Evolutionary conservation across 2,329 filamentous ascomycete species (phyloP).

Genomic region (Aspergillus melleus): DNA sequence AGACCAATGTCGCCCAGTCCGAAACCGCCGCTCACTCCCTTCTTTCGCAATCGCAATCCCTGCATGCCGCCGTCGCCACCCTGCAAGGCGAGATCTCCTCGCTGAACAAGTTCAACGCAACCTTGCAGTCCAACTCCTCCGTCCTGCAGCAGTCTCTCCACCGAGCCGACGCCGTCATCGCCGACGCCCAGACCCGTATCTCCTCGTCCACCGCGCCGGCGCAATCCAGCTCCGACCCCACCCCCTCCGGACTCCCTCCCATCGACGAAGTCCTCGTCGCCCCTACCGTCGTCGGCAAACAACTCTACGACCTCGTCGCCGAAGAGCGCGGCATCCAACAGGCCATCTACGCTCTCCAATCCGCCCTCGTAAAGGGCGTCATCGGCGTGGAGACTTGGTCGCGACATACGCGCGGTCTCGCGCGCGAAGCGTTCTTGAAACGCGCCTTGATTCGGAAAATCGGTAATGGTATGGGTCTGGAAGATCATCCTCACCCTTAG

Average conservation of each 20-base stretch:
- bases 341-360: constrained; percentile 68
- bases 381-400: constrained; percentile 50
- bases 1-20: constrained; percentile 69
- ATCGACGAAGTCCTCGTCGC: constrained; percentile 93
- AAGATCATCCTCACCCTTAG: constrained; percentile 16
- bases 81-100: constrained; percentile 73
- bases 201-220: constrained; percentile 20
- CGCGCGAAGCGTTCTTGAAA: constrained; percentile 50
- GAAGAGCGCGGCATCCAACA: constrained; percentile 87
- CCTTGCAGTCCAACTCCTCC: constrained; percentile 73
- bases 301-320: constrained; percentile 84
- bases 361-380: constrained; percentile 46
- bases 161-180: constrained; percentile 76
- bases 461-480: constrained; percentile 47
- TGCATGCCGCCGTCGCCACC: constrained; percentile 66
- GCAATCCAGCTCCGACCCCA: constrained; percentile 33
- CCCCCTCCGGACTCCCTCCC: constrained; percentile 57
- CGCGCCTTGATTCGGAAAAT: constrained; percentile 49
- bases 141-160: constrained; percentile 76
- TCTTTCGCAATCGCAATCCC: constrained; percentile 74
- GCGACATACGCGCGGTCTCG: constrained; percentile 47
- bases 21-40: constrained; percentile 72
- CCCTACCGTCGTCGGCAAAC: constrained; percentile 87
- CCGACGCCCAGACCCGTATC: constrained; percentile 64
- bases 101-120: constrained; percentile 67